Percentiles rank a stretch among this genome's conserved stretches.
These are phyloP conservation scores for Cordyceps tenuipes DNA, from an alignment of 2,329 filamentous ascomycete species.

Conservation along the genomic window DNA sequence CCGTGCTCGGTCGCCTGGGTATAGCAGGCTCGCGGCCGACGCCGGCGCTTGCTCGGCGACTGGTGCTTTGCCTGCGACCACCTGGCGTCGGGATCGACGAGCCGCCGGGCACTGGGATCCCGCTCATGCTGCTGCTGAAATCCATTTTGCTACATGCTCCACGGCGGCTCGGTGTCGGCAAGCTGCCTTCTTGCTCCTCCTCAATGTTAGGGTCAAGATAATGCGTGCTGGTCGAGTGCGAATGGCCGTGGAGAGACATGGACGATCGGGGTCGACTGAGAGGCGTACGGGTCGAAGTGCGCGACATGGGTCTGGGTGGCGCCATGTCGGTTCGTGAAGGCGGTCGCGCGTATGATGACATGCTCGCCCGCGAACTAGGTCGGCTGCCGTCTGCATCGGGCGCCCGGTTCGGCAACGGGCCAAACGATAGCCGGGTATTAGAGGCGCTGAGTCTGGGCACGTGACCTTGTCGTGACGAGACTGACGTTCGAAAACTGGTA, in stretches of 20 bases:
- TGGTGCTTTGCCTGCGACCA: constrained; percentile 34
- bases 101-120: constrained; percentile 29
- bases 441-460: constrained; percentile 53
- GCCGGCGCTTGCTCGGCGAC: constrained; percentile 35
- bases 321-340: constrained; percentile 46
- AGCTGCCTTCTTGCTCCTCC: constrained; percentile 32
- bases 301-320: constrained; percentile 54
- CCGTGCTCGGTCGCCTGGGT: constrained; percentile 23
- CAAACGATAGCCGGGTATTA: constrained; percentile 55
- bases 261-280: constrained; percentile 64
- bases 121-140: constrained; percentile 28
- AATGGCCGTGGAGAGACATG: constrained; percentile 52
- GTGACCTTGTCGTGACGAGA: constrained; percentile 38
- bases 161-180: constrained; percentile 46
- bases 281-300: constrained; percentile 58
- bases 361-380: constrained; percentile 65
- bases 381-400: constrained; percentile 42
- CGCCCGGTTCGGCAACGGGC: constrained; percentile 49
- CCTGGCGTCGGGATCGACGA: constrained; percentile 37
- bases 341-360: constrained; percentile 46
- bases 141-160: constrained; percentile 45
- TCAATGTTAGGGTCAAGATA: constrained; percentile 42
- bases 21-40: constrained; percentile 18
- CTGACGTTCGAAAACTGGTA: constrained; percentile 29
- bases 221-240: constrained; percentile 50